Evolutionary conservation across 2,329 filamentous ascomycete genomes (phyloP).

Genomic region (Epichloe uncinata): DNA sequence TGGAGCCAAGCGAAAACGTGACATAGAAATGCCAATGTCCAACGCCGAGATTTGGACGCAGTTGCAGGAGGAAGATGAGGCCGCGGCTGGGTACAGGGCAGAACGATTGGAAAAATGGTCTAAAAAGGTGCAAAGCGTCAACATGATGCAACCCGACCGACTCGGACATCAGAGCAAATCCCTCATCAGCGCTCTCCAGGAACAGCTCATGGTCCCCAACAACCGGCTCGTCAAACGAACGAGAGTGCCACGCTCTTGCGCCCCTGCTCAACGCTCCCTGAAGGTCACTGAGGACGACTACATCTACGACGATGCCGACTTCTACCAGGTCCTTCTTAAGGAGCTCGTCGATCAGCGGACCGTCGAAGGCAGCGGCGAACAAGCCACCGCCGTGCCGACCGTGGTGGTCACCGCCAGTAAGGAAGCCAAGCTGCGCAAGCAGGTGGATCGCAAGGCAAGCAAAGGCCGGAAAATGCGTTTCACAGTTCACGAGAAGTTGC

Average conservation of each 20-base stretch:
- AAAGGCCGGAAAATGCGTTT: constrained; percentile 92
- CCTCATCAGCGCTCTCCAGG: constrained; percentile 53
- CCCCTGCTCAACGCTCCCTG: constrained; percentile 50
- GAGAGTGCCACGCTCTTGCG: constrained; percentile 61
- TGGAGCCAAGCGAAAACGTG: constrained; percentile 49
- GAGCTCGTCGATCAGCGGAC: constrained; percentile 85
- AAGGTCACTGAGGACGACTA: constrained; percentile 43
- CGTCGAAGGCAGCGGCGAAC: constrained; percentile 45
- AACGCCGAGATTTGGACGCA: constrained; percentile 58
- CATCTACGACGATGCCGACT: constrained; percentile 88
- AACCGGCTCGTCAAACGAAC: constrained; percentile 53
- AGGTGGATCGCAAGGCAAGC: constrained; percentile 85
- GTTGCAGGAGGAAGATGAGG: constrained; percentile 52
- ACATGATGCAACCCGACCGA: constrained; percentile 14
- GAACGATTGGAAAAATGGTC: constrained; percentile 84
- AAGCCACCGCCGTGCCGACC: constrained; percentile 33
- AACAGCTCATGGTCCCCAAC: constrained; percentile 53
- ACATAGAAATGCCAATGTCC: constrained; percentile 39
- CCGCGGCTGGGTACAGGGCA: constrained; percentile 47
- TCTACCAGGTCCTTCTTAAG: constrained; percentile 87
- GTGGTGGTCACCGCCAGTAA: constrained; percentile 55
- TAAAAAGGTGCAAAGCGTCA: constrained; percentile 46
- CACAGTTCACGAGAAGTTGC: constrained; percentile 90
- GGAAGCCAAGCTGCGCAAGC: constrained; percentile 67
- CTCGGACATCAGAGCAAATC: constrained; percentile 20